Conservation (phyloP, 768 basidiomycete genomes). For the Dentipellis fragilis region DNA sequence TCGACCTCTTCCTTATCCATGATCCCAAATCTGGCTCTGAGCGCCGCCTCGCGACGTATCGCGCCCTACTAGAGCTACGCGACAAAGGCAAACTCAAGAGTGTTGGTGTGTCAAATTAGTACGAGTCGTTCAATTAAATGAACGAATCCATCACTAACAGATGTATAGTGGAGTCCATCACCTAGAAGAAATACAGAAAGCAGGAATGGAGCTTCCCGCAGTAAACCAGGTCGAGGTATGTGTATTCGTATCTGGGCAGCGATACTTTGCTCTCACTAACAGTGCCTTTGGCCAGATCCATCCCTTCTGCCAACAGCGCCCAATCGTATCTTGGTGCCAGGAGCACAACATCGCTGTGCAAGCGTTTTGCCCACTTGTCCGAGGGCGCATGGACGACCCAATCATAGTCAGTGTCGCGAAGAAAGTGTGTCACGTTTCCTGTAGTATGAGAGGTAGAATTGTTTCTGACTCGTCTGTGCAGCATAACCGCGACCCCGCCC, state of each 20-base stretch:
- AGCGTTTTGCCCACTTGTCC: constrained; percentile 71
- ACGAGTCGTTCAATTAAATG: neutral
- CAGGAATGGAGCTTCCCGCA: constrained; percentile 53
- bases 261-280: too few species aligned
- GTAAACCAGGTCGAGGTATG: constrained; percentile 78
- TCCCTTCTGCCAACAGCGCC: constrained; percentile 46
- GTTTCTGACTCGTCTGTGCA: constrained; percentile 16
- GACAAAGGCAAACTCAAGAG: constrained; percentile 54
- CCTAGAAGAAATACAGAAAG: constrained; percentile 59
- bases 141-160: neutral
- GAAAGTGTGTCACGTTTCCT: constrained; percentile 37
- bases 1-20: constrained; percentile 76
- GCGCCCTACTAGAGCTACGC: constrained; percentile 52
- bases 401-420: constrained; percentile 42
- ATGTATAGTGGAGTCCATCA: constrained; percentile 53
- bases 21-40: constrained; percentile 58
- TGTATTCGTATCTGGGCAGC: too few species aligned
- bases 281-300: constrained; percentile 45
- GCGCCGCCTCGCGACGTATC: constrained; percentile 59
- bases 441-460: neutral
- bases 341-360: constrained; percentile 49
- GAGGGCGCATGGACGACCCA: constrained; percentile 35
- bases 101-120: constrained; percentile 83
- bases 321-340: constrained; percentile 39
- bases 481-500: constrained; percentile 59